These are phyloP conservation scores for Euphrasia arctica DNA, from an alignment of 305 asterid genomes.

Conservation along the genomic window DNA sequence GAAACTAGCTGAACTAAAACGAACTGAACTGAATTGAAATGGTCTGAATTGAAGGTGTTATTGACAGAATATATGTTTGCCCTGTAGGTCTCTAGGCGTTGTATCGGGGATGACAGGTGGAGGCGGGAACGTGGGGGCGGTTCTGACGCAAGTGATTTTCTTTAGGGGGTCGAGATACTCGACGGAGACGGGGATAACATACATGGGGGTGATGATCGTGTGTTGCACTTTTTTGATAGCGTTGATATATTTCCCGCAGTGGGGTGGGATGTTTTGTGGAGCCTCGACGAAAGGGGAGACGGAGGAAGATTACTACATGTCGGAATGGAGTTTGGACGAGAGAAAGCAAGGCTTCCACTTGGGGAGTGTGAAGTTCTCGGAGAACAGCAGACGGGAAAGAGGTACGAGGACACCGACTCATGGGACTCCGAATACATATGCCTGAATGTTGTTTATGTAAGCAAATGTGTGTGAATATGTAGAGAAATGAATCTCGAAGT, in stretches of 20 bases:
- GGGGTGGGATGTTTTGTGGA: constrained; percentile 84
- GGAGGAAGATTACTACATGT: constrained; percentile 77
- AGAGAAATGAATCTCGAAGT: too few species aligned
- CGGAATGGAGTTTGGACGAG: constrained; percentile 65
- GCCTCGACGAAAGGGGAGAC: constrained; percentile 47
- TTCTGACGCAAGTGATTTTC: constrained; percentile 71
- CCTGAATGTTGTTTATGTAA: too few species aligned
- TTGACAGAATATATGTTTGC: too few species aligned
- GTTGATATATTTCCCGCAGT: constrained; percentile 73
- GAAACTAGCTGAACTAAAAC: too few species aligned
- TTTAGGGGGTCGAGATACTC: constrained; percentile 67
- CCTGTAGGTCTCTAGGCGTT: constrained; percentile 61
- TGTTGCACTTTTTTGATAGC: constrained; percentile 48
- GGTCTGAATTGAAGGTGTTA: too few species aligned
- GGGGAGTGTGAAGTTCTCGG: constrained; percentile 71
- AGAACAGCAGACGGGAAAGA: constrained; percentile 62
- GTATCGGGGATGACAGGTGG: constrained; percentile 88
- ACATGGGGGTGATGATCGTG: constrained; percentile 83
- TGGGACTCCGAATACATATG: too few species aligned
- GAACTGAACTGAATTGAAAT: too few species aligned
- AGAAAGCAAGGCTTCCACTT: constrained; percentile 50
- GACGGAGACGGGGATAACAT: constrained; percentile 63
- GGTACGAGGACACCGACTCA: constrained; percentile 34
- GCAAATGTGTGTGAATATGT: too few species aligned
- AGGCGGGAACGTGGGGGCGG: constrained; percentile 81